phyloP scores from a whole-genome alignment of 345 rosid species.

The Hibiscus mutabilis region DNA sequence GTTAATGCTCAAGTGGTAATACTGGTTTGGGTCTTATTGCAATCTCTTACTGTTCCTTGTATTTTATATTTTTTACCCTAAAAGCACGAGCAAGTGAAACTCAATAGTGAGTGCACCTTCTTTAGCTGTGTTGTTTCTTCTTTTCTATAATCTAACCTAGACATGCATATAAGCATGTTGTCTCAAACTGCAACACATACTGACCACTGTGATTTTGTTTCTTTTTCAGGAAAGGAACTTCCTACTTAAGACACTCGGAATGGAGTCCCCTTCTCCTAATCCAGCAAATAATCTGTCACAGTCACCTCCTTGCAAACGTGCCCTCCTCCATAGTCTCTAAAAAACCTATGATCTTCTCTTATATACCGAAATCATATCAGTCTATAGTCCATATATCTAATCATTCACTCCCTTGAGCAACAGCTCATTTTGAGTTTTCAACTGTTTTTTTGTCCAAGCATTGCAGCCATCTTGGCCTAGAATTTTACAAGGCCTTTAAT shows the following conservation, averaged over 20 bases:
- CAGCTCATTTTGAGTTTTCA: constrained; percentile 18
- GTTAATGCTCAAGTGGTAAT: neutral
- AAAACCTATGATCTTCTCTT: constrained; percentile 26
- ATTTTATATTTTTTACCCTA: neutral
- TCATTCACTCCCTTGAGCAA: constrained; percentile 18
- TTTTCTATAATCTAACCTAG: neutral
- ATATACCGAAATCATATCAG: constrained; percentile 13
- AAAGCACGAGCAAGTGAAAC: neutral
- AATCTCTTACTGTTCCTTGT: neutral
- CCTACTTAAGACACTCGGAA: constrained; percentile 84
- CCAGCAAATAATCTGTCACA: constrained; percentile 50
- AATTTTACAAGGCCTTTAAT: constrained; percentile 62
- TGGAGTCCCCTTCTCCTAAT: constrained; percentile 65
- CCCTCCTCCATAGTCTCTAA: constrained; percentile 86
- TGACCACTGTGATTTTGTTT: constrained; percentile 16
- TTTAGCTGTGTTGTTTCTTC: neutral
- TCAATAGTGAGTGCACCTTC: neutral
- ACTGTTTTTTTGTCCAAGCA: constrained; percentile 27
- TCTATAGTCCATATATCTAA: constrained; percentile 20
- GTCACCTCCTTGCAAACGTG: constrained; percentile 94
- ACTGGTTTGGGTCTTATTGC: neutral
- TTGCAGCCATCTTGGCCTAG: constrained; percentile 80
- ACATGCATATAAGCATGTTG: neutral
- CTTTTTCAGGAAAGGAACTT: constrained; percentile 80
- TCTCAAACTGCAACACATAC: constrained; percentile 14